Evolutionary conservation across 164 flowering plant genomes (phyloP).

Genomic region (Nymphaea colorata): DNA sequence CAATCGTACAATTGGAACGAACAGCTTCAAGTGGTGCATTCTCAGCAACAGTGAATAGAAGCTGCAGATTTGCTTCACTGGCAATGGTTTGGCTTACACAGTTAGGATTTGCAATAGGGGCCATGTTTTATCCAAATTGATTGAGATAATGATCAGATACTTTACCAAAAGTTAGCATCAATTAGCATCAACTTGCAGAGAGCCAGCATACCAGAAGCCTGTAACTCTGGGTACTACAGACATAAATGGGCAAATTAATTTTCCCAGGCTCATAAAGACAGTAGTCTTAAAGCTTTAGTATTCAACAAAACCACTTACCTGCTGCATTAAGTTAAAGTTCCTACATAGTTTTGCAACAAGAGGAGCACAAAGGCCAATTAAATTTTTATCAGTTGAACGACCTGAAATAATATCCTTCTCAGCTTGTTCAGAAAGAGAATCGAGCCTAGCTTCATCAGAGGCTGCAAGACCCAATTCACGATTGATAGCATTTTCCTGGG

Average conservation of each 20-base stretch:
- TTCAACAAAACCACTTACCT: slow-evolving; percentile 29
- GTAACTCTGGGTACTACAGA: slow-evolving; percentile 65
- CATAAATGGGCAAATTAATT: slow-evolving; percentile 8
- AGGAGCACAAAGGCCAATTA: slow-evolving; percentile 73
- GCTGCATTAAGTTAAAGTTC: slow-evolving; percentile 73
- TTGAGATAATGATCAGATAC: neutral
- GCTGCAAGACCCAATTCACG: slow-evolving; percentile 86
- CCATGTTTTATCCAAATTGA: neutral
- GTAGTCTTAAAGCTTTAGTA: neutral
- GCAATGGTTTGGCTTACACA: slow-evolving; percentile 13
- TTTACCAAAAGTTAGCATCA: slow-evolving; percentile 88
- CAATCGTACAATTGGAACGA: slow-evolving; percentile 89
- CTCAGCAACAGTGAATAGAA: slow-evolving; percentile 92
- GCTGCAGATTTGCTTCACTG: slow-evolving; percentile 94
- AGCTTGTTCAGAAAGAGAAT: slow-evolving; percentile 65
- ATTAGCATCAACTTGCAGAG: slow-evolving; percentile 86
- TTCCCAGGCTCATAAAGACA: neutral
- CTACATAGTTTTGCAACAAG: slow-evolving; percentile 81
- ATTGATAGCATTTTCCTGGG: slow-evolving; percentile 69
- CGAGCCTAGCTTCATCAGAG: slow-evolving; percentile 82
- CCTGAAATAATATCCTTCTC: slow-evolving; percentile 83
- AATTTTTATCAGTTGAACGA: slow-evolving; percentile 36
- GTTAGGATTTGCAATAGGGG: too few relatives aligned
- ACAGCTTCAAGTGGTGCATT: slow-evolving; percentile 81
- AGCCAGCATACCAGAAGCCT: slow-evolving; percentile 93